Evolutionary conservation across 1,284 basidiomycete genomes (phyloP), one percentile per base, ranked within the genome.

Genomic region (Clitocybe nebularis): DNA sequence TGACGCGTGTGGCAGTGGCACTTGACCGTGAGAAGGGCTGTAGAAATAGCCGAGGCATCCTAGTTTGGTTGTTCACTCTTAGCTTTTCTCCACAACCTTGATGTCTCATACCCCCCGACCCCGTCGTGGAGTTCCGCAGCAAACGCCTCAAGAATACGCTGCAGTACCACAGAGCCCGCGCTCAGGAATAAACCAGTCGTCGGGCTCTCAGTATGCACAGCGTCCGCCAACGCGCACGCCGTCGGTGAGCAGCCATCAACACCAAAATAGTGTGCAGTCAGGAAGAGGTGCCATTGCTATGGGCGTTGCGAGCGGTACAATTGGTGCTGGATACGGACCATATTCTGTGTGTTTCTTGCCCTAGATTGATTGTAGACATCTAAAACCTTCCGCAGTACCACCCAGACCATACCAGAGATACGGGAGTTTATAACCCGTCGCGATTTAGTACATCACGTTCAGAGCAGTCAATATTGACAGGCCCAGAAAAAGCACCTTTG

Each of bases 251-350:
- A 50, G 43, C 48, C 53, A 33, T 58, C 60, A 42, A 47, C 46
- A 55, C 23, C 47, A 52, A 22, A n/a, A n/a, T n/a, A 46, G 48
- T 50, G 47, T 59, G 45, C 63, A 68, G 49, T 48, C 67, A 36
- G 65, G 69, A 35, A 67, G 76, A 49, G 72, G 72, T 45, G 75
- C 77, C 13, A 77, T 83, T 39, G 75, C 80, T 10, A 79, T 79
- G 47, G 79, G 81, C 36, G 84, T 89, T 9, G 83, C 84, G 3
- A 81, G 73, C 19, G 87, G 86, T 13, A 69, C 69, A 28, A 84
- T 89, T 57, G 86, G 86, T 7, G 72, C 74, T 33, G 77, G 75
- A 14, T 89, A 86, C 68, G 87, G 87, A 11, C 87, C 86, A 25
- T 89, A 89, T 63, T 81, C 86, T 13, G 87, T 89, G 50, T 44